phyloP scores from a whole-genome alignment of 306 rosid species.

The Psophocarpus tetragonolobus region DNA sequence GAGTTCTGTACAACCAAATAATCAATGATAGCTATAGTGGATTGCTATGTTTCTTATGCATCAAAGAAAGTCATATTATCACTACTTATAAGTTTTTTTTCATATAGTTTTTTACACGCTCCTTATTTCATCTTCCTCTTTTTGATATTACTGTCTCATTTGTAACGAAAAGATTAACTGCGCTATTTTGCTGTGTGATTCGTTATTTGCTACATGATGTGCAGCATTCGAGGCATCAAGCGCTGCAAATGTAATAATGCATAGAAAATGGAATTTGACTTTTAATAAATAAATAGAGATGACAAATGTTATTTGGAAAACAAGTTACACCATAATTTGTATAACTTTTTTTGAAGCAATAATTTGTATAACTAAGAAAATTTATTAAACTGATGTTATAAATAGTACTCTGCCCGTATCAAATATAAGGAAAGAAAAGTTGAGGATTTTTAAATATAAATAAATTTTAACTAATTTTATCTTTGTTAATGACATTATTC shows the following conservation, averaged over 20 bases:
- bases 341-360: too few relatives aligned
- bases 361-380: too few relatives aligned
- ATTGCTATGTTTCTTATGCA: neutral
- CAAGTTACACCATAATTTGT: too few relatives aligned
- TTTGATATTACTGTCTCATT: neutral
- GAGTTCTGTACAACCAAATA: neutral
- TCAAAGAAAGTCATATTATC: neutral
- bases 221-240: neutral
- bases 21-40: neutral
- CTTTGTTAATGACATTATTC: too few relatives aligned
- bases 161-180: neutral
- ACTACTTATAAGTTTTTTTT: neutral
- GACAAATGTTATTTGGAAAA: too few relatives aligned
- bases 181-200: neutral
- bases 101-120: neutral
- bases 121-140: neutral
- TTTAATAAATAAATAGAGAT: neutral
- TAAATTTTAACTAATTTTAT: too few relatives aligned
- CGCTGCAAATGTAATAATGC: neutral
- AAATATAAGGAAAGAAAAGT: too few relatives aligned
- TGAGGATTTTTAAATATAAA: too few relatives aligned
- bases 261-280: neutral
- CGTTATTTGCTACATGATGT: neutral
- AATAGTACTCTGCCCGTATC: too few relatives aligned
- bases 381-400: too few relatives aligned